Evolutionary conservation across 2,329 filamentous ascomycete genomes (phyloP).

Genomic region (Aspergillus neotritici): DNA sequence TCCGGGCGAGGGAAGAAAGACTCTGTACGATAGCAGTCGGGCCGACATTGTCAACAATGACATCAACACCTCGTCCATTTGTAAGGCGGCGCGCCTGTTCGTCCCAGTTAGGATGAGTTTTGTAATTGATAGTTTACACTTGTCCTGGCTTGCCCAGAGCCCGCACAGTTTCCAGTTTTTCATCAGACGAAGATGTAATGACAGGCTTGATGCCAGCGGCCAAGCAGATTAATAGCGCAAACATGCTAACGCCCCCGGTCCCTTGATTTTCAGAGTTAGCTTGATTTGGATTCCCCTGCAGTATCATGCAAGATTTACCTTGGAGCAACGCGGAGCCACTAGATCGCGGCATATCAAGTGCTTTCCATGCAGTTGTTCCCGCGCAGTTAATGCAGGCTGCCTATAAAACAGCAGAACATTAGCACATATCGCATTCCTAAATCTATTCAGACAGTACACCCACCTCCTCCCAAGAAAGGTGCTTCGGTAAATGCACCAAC

Average conservation of each 20-base stretch:
- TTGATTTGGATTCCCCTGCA: no score
- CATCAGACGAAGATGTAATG: slow-evolving; percentile 9
- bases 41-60: slow-evolving; percentile 8
- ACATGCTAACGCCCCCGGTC: no score
- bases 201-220: slow-evolving; percentile 6
- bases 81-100: slow-evolving; percentile 3
- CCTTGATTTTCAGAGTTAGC: no score
- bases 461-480: slow-evolving; percentile 5
- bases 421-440: no score
- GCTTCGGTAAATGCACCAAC: slow-evolving; percentile 2
- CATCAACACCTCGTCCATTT: slow-evolving; percentile 7
- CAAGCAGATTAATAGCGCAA: not conserved
- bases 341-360: no score
- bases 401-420: no score
- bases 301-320: no score
- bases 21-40: slow-evolving; percentile 2
- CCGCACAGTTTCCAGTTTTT: slow-evolving; percentile 3
- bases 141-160: not conserved
- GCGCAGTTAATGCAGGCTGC: no score
- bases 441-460: no score
- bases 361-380: no score
- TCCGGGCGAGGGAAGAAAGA: slow-evolving; percentile 2
- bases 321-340: no score
- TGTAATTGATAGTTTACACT: slow-evolving; percentile 9
- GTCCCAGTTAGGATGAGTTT: slow-evolving; percentile 2